Evolutionary conservation across 2,329 filamentous ascomycete species (phyloP).

Genomic region (Pleoardoris graminearum): DNA sequence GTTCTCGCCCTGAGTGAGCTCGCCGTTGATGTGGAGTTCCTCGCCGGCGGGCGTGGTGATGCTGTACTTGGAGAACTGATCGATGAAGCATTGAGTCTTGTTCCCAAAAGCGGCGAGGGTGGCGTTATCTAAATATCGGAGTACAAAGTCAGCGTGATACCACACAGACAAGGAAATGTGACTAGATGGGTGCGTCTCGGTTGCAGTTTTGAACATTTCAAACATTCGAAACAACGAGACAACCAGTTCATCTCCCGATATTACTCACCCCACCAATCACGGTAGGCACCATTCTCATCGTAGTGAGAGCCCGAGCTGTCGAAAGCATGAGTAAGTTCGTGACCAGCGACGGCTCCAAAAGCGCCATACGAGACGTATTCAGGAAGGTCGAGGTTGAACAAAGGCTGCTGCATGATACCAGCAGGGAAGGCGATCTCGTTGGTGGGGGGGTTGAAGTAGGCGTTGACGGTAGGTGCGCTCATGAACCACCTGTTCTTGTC

Average conservation of each 20-base stretch:
- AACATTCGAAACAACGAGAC: no score
- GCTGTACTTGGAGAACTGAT: constrained; percentile 65
- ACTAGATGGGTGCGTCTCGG: no score
- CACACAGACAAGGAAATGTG: no score
- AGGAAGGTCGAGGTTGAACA: constrained; percentile 64
- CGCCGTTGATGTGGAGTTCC: constrained; percentile 62
- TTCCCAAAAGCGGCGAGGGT: constrained; percentile 61
- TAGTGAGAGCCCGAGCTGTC: constrained; percentile 65
- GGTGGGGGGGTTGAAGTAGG: constrained; percentile 62
- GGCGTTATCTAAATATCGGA: no score
- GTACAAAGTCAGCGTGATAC: no score
- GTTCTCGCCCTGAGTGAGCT: constrained; percentile 66
- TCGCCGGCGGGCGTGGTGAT: constrained; percentile 59
- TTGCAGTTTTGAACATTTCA: no score
- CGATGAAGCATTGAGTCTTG: constrained; percentile 64
- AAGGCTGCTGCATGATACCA: constrained; percentile 67
- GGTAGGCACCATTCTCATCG: constrained; percentile 64
- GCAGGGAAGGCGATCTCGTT: constrained; percentile 70
- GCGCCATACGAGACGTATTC: constrained; percentile 68
- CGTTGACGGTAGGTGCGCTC: constrained; percentile 60
- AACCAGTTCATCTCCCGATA: no score
- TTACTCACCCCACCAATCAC: constrained; percentile 71
- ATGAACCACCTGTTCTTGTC: constrained; percentile 62
- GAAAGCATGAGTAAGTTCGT: constrained; percentile 70
- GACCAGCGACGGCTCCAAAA: constrained; percentile 66